Evolutionary conservation across 495 filamentous ascomycete species (phyloP), one percentile per base, ranked within the genome.

Genomic region (Penicillium cosmopolitanum): DNA sequence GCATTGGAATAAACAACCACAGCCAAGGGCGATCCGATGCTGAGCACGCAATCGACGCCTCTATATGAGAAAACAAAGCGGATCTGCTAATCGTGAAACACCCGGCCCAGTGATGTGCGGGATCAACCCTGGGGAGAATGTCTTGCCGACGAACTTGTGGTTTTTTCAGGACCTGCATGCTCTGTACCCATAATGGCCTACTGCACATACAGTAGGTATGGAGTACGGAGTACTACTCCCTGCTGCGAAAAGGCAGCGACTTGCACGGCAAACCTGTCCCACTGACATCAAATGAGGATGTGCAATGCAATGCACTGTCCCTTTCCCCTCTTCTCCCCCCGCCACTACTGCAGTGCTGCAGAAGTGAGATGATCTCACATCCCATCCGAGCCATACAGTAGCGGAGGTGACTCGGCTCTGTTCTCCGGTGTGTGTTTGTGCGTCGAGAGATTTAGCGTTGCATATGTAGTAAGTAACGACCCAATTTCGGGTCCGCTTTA

Each of bases 81-180:
- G 67, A 69, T 67, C 65, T 42, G n/a, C 51, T 35, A 13, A 52
- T 47, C 43, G 12, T 66, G 62, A 66, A 68, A 68, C 63, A 43
- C 35, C n/a, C 51, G 58, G 43, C 21, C 53, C 58, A 63, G 51
- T 67, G 60, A 70, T 70, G 58, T 65, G 51, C 66, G 51, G 42
- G 60, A 61, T 57, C 56, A 63, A 58, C 55, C 57, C 52, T 50
- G 55, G 55, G 53, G 57, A 51, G 25, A 38, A n/a, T 51, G 48
- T 16, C 40, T 43, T 43, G 1, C 34, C 52, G 53, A 55, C 33
- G 53, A 55, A 55, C 40, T 38, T 35, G 23, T 55, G 53, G 53
- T 48, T 12, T 28, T 48, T 48, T 48, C 23, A 28, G 21, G 46
- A n/a, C 46, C 46, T 48, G 21, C 46, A 48, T 28, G 23, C n/a